Conservation (phyloP, 192 early-diverging fungal species). For the Coemansia sp. region DNA sequence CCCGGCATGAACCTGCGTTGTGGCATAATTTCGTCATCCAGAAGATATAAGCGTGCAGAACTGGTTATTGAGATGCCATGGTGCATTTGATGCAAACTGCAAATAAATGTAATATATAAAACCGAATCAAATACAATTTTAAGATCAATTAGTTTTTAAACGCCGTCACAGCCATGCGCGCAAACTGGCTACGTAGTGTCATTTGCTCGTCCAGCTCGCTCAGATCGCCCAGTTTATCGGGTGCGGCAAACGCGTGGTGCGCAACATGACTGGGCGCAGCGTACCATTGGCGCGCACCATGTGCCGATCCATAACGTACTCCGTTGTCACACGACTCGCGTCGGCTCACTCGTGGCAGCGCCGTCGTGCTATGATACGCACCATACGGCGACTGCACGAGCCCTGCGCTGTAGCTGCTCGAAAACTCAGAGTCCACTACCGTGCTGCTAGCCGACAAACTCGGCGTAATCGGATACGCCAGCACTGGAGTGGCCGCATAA, state of each 20-base stretch:
- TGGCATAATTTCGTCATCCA: too few relatives aligned
- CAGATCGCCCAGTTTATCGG: too few relatives aligned
- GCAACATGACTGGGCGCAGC: not conserved
- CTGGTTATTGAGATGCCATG: too few relatives aligned
- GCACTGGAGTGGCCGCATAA: not conserved
- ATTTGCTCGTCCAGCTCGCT: not conserved
- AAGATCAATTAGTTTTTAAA: too few relatives aligned
- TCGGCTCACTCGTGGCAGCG: not conserved
- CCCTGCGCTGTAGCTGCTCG: not conserved
- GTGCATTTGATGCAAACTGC: too few relatives aligned
- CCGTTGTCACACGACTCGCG: not conserved
- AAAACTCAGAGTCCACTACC: not conserved
- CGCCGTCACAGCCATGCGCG: not conserved
- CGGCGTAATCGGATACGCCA: not conserved
- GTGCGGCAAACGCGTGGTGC: not conserved
- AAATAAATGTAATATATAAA: not conserved
- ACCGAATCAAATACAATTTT: not conserved
- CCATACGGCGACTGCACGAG: not conserved
- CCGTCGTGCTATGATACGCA: not conserved
- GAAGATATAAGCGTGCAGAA: too few relatives aligned
- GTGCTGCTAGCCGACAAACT: not conserved
- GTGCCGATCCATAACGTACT: not conserved
- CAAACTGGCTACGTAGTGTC: not conserved
- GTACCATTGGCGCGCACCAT: not conserved
- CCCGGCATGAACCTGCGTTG: too few relatives aligned